Evolutionary conservation across 805 yeast species (phyloP), one percentile per base, ranked within the genome.

Genomic region (Hermanozyma aechmeae): DNA sequence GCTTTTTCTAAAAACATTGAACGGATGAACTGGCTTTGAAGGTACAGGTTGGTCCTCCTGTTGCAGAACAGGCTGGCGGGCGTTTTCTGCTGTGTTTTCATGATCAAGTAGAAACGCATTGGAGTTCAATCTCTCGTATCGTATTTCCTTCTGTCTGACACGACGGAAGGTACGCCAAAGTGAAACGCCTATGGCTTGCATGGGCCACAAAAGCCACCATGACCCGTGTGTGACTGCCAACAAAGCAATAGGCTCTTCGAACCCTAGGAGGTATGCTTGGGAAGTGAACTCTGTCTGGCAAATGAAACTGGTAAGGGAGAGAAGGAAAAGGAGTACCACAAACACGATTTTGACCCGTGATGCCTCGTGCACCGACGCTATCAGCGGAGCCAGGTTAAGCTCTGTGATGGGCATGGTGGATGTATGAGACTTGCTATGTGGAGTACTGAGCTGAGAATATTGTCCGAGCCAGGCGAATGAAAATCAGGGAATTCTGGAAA

Each of bases 201-300:
- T 27, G 0, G 87, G 89, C 80, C 85, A 77, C 26, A 81, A 59
- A 9, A 71, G 28, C 65, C 75, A 61, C 93, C 92, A 81, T 8
- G 78, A 70, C 2, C 86, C 80, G 46, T 84, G 95, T 0, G 94
- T 84, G 12, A 81, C 53, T 30, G 65, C 51, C n/a, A 78, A 54
- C 31, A 79, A 55, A 15, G 83, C 51, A 14, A 82, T 61, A 0
- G 95, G 95, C 45, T 83, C 86, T 29, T 68, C 49, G 50, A 73
- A 84, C 3, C 65, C 68, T 6, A 59, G 48, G 17, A 63, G 58
- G 46, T 82, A 79, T 5, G 84, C 65, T 32, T 76, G 76, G 5
- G 84, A 68, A 2, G 93, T 82, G 35, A 77, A 60, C 48, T 84
- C 95, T 0, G 95, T 84, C 48, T 84, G 95, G 11, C 67, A 45